Conservation (phyloP, 306 rosid species). For the Phaseolus lunatus region DNA sequence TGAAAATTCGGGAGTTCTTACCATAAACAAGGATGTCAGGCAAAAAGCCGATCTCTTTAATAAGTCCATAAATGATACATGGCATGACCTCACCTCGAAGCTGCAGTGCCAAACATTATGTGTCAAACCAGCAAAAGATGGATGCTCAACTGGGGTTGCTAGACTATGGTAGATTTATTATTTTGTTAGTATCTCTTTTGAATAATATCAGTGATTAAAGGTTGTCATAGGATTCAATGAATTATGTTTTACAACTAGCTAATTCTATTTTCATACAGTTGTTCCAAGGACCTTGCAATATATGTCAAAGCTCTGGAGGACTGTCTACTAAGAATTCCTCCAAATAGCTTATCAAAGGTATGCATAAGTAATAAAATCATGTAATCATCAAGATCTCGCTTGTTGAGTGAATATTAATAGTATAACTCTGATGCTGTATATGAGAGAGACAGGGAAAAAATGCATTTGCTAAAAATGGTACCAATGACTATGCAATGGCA, state of each 20-base stretch:
- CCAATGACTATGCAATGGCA: neutral
- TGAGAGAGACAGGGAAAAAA: neutral
- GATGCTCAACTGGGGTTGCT: constrained; percentile 98
- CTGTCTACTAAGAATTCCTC: constrained; percentile 75
- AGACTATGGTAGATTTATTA: constrained; percentile 74
- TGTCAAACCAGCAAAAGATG: constrained; percentile 94
- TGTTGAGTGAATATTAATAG: constrained; percentile 1
- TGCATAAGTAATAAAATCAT: constrained; percentile 33
- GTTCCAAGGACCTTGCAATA: constrained; percentile 71
- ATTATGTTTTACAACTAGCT: constrained; percentile 22
- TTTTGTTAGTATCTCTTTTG: constrained; percentile 39
- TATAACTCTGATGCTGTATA: neutral
- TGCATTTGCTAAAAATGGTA: neutral
- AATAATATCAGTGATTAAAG: constrained; percentile 8
- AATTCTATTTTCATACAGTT: constrained; percentile 61
- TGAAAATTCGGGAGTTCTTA: constrained; percentile 77
- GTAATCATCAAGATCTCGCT: constrained; percentile 15
- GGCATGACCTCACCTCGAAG: constrained; percentile 78
- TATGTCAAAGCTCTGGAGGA: constrained; percentile 76
- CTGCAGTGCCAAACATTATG: constrained; percentile 83
- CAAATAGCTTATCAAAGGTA: constrained; percentile 93
- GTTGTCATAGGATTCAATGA: neutral
- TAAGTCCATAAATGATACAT: constrained; percentile 58
- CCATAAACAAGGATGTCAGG: constrained; percentile 75
- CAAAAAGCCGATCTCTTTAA: constrained; percentile 60